A percentile compares a stretch with the other conserved stretches of the same genome.
phyloP scores from a whole-genome alignment of 352 stramenopile genomes.

The Paralagenidium karlingii region DNA sequence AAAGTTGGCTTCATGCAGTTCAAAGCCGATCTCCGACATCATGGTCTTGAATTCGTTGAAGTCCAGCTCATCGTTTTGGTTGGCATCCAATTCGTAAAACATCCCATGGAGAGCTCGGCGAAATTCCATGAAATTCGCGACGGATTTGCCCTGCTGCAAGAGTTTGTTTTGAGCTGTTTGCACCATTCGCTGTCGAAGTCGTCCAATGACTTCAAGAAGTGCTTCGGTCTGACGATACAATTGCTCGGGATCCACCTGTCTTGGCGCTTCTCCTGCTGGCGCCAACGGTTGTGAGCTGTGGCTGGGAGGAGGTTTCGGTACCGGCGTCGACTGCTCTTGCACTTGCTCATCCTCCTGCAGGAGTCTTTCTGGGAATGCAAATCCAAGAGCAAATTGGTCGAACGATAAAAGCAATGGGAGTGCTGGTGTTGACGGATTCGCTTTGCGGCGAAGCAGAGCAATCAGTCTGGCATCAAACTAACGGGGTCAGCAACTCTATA shows the following conservation, averaged over 20 bases:
- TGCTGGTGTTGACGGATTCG: slow-evolving; percentile 9
- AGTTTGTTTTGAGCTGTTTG: slow-evolving; percentile 21
- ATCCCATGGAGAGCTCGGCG: slow-evolving; percentile 32
- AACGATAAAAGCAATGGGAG: slow-evolving; percentile 28
- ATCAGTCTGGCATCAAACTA: slow-evolving; percentile 20
- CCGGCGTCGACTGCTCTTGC: background rate
- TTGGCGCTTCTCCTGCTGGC: background rate
- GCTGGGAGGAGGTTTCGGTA: background rate
- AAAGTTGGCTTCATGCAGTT: slow-evolving; percentile 21
- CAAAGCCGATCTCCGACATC: slow-evolving; percentile 33
- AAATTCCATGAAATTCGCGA: slow-evolving; percentile 30
- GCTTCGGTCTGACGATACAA: slow-evolving; percentile 12
- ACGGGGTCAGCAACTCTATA: background rate
- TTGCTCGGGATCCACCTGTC: slow-evolving; percentile 1
- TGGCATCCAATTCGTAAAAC: slow-evolving; percentile 38
- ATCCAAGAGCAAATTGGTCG: slow-evolving; percentile 37
- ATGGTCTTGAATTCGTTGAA: slow-evolving; percentile 31
- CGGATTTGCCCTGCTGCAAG: slow-evolving; percentile 6
- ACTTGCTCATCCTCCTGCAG: background rate
- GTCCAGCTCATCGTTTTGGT: slow-evolving; percentile 39
- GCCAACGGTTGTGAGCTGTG: slow-evolving; percentile 1
- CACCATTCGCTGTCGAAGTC: slow-evolving; percentile 24
- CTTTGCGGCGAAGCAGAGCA: slow-evolving; percentile 33
- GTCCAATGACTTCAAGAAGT: slow-evolving; percentile 17
- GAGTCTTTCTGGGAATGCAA: slow-evolving; percentile 16